Evolutionary conservation across 2,329 filamentous ascomycete genomes (phyloP), one percentile per base, ranked within the genome.

Genomic region (Zasmidium cellare): DNA sequence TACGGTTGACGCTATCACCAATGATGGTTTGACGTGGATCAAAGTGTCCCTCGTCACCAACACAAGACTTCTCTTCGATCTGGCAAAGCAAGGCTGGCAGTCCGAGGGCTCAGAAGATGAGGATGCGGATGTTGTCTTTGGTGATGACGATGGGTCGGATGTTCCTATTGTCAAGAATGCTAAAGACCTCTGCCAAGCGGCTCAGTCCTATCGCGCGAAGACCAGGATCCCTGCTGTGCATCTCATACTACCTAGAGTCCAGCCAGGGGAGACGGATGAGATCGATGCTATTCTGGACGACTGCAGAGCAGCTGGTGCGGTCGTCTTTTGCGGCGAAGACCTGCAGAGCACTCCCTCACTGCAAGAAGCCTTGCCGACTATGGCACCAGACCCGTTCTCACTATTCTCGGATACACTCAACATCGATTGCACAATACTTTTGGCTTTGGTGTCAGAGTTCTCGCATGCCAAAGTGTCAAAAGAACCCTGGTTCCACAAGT

Each of bases 361-460:
- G 9, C 54, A 66, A 18, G 56, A 64, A 3, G 70, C 71, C 9
- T 46, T 71, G 2, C 51, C 58, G 3, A 61, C 58, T 44, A 71
- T 81, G 65, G 71, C 72, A 16, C 67, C 73, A n/a, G 71, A 78
- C 54, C 73, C 75, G 1, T 72, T 74, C 47, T 59, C 67, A 2
- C 56, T 60, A 3, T 75, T 80, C 55, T 73, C 77, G 1, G 60
- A 71, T 5, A 77, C 73, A 0, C 66, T 87, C 24, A 86, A 88
- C 66, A 80, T 88, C 55, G 86, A 88, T 71, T 87, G 84, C 54
- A 91, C 88, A 1, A 83, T 91, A 48, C 79, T 92, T 5, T 81
- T 92, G 3, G 88, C 88, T 3, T 76, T 92, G 2, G 83, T 88
- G 1, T 91, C 88, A 0, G 89, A 92, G 66, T 84, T 92, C 23